Base-by-base conservation (phyloP, 2,329 filamentous ascomycete genomes). In the Colletotrichum sp. region DNA sequence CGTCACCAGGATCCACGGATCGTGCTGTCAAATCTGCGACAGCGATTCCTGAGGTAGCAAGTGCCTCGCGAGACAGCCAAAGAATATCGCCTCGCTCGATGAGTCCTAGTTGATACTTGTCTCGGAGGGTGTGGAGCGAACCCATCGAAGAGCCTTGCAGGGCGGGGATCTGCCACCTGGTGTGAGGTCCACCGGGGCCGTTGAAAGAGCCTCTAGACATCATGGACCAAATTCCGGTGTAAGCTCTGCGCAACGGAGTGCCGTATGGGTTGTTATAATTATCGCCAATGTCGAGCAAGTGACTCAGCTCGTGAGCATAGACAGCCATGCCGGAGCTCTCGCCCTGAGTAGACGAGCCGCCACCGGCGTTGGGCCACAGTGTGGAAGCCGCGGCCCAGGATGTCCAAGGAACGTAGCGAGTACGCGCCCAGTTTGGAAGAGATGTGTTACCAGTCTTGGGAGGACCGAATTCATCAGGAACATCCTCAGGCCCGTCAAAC, bases 261-360 rank as follows among this genome's bases (percentile, higher is more conserved):
- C 85, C 83, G 77, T 87, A 90, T 0, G 89, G 89, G 70, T 90
- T 90, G 77, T 90, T 90, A 78, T 91, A 90, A 79, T 91, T 91
- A 78, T 90, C 89, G 10, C 87, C 86, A 26, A 90, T 90, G 16
- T 85, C 84, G 2, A 90, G 83, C 48, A 91, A 79, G 79, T 90
- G 89, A 28, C 84, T 87, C 5, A 90, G 81, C 77, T 90, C 89
- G 78, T 91, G 89, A 2, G 89, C 89, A 77, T 88, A 91, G 1
- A 87, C 89, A 1, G 84, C 85, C 87, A 89, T 88, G 8, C 89
- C 89, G 2, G 87, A 89, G 78, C 86, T 89, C 78, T 90, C 89
- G 4, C 84, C 88, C 80, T 90, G 89, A 0, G 88, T 89, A 1
- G 87, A 89, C 1, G 88, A 89, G 16, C 89, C 88, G 34, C 83